These are phyloP conservation scores for Podospora conica DNA, from an alignment of 495 filamentous ascomycete genomes.

Conservation along the genomic window DNA sequence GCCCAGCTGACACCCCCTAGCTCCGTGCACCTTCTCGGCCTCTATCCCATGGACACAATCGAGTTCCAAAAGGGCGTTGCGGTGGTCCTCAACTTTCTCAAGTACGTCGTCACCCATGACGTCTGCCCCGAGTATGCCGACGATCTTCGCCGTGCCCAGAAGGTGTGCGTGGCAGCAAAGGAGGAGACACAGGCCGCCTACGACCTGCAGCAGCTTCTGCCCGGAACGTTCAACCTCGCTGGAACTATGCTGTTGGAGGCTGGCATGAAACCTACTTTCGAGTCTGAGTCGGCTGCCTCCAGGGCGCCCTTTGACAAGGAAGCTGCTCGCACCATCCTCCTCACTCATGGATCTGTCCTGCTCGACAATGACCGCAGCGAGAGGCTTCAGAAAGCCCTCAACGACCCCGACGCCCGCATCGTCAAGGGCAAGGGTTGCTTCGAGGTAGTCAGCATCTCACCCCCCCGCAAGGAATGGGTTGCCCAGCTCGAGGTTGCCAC, in stretches of 20 bases:
- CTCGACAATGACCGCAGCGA: conserved; percentile 7
- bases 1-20: conserved; percentile 13
- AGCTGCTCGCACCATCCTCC: conserved; percentile 4
- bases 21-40: conserved; percentile 4
- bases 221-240: conserved; percentile 70
- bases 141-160: conserved; percentile 59
- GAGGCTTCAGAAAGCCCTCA: not conserved
- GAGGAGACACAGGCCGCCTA: conserved; percentile 57
- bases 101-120: conserved; percentile 75
- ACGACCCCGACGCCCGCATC: not conserved
- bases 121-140: conserved; percentile 75
- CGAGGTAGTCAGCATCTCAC: conserved; percentile 26
- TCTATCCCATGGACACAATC: conserved; percentile 17
- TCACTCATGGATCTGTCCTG: conserved; percentile 14
- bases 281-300: conserved; percentile 1
- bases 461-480: conserved; percentile 12
- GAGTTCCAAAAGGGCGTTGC: conserved; percentile 22
- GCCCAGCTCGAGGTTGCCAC: conserved; percentile 5
- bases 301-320: conserved; percentile 16
- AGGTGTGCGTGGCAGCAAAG: conserved; percentile 60
- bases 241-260: conserved; percentile 25
- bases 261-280: not conserved
- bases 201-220: conserved; percentile 46
- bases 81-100: conserved; percentile 79
- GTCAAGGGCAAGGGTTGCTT: conserved; percentile 28